Evolutionary conservation across 805 yeast species (phyloP), one percentile per base, ranked within the genome.

Genomic region (Kodamaea kakaduensis): DNA sequence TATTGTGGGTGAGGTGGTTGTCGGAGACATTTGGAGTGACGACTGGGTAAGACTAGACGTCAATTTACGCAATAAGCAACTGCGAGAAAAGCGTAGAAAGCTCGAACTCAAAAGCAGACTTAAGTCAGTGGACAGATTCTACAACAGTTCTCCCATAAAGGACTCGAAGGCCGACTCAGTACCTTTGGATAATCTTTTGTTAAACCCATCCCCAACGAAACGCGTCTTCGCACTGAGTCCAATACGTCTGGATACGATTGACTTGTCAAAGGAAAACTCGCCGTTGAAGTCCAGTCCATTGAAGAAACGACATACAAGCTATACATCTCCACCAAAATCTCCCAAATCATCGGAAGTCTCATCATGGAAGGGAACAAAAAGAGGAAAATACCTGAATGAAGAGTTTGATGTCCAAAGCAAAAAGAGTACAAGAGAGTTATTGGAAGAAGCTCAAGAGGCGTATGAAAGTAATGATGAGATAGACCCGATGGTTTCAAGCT

Each of bases 11-110:
- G 35, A 28, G n/a, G 35, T 26, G 24, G 32, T 31, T 3, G 34
- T 48, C 9, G 46, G 45, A 10, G 49, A 55, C 38, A 57, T 67
- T 16, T 72, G 77, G 77, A 48, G 59, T 1, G 48, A 50, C 7
- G 54, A 59, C 38, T 58, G 59, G 42, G 57, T 55, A 32, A 44
- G 48, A 10, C 66, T 59, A 31, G 45, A 46, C 26, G 54, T 51
- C 20, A 29, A 22, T 38, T 30, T 30, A 31, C 25, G 29, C 15
- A 6, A 28, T 40, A 25, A 41, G 33, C 18, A 37, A 38, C 38
- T 14, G 42, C 23, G 12, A 31, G 38, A 23, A 16, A 37, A 21
- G 35, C 23, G 18, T 3, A 25, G 28, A 21, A 32, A 37, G 18
- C 38, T 42, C 13, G 36, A 42, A 17, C 35, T 50, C 20, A 47